Evolutionary conservation across 495 filamentous ascomycete species (phyloP).

Genomic region (Rostrohypoxylon terebratum): DNA sequence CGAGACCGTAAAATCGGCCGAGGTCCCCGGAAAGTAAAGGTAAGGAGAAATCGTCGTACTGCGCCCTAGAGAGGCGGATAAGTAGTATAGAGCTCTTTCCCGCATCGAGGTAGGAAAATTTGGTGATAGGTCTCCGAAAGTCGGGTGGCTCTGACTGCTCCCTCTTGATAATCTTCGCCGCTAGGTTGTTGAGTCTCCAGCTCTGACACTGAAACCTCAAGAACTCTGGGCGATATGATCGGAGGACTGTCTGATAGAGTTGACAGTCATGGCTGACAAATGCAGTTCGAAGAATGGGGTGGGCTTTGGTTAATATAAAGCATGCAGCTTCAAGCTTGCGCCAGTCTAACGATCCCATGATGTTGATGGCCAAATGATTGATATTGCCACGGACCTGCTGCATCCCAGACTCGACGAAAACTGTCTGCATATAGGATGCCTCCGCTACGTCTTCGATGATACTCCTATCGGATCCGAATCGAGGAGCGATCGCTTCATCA

Average conservation of each 20-base stretch:
- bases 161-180: constrained; percentile 56
- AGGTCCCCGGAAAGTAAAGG: constrained; percentile 58
- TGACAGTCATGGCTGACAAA: constrained; percentile 57
- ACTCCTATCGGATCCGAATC: constrained; percentile 50
- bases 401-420: constrained; percentile 61
- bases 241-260: constrained; percentile 60
- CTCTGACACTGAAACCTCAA: constrained; percentile 55
- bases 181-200: constrained; percentile 54
- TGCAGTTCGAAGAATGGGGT: constrained; percentile 60
- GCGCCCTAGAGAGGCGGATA: constrained; percentile 59
- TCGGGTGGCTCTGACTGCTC: constrained; percentile 53
- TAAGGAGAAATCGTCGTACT: constrained; percentile 60
- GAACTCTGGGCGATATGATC: constrained; percentile 55
- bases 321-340: constrained; percentile 60
- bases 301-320: constrained; percentile 52
- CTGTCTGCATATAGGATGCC: constrained; percentile 58
- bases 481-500: constrained; percentile 50
- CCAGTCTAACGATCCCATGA: constrained; percentile 54
- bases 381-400: constrained; percentile 54
- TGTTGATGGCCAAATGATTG: constrained; percentile 59
- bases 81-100: constrained; percentile 60
- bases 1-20: constrained; percentile 55
- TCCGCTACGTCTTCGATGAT: constrained; percentile 58
- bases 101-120: constrained; percentile 60
- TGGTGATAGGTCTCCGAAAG: constrained; percentile 58